A percentile compares a stretch with the other conserved stretches of the same genome.
phyloP scores from a whole-genome alignment of 1,284 basidiomycete genomes.

The Xanthoconium separans region DNA sequence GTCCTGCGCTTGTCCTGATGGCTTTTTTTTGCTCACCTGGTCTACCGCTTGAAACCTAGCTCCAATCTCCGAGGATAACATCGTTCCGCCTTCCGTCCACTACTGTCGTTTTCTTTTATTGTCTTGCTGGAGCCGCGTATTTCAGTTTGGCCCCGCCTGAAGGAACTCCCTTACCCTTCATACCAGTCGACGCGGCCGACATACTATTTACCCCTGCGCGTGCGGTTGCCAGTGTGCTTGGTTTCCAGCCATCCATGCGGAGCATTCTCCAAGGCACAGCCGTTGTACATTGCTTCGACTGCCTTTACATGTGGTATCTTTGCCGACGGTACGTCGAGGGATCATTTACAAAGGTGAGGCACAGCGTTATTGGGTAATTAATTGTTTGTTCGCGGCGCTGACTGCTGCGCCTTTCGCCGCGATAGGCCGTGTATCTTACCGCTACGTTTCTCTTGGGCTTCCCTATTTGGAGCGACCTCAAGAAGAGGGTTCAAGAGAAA shows the following conservation, averaged over 20 bases:
- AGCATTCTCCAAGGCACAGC: constrained; percentile 12
- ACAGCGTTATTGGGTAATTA: no score
- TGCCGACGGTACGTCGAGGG: constrained; percentile 59
- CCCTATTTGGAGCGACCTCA: constrained; percentile 46
- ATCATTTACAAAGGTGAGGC: constrained; percentile 51
- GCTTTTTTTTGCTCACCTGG: not conserved
- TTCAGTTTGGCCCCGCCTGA: constrained; percentile 38
- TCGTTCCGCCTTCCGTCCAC: constrained; percentile 48
- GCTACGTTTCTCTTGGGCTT: constrained; percentile 46
- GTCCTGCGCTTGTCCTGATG: not conserved
- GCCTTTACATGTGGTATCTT: constrained; percentile 50
- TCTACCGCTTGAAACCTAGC: constrained; percentile 36
- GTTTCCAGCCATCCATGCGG: constrained; percentile 16
- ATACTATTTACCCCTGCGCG: constrained; percentile 24
- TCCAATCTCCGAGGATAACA: constrained; percentile 59
- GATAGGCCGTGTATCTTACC: constrained; percentile 50
- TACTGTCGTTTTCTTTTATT: constrained; percentile 9
- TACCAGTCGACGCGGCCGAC: constrained; percentile 28
- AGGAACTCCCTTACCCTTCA: constrained; percentile 26
- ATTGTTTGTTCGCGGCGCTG: constrained; percentile 1
- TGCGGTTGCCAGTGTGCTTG: constrained; percentile 12
- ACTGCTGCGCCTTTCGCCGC: not conserved
- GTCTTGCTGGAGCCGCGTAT: constrained; percentile 33
- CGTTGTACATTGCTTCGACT: constrained; percentile 49
- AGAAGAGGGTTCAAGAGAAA: constrained; percentile 57